A percentile compares a stretch with the other conserved stretches of the same genome.
These are phyloP conservation scores for Alternaria sp. DNA, from an alignment of 2,329 filamentous ascomycete genomes.

Conservation along the genomic window DNA sequence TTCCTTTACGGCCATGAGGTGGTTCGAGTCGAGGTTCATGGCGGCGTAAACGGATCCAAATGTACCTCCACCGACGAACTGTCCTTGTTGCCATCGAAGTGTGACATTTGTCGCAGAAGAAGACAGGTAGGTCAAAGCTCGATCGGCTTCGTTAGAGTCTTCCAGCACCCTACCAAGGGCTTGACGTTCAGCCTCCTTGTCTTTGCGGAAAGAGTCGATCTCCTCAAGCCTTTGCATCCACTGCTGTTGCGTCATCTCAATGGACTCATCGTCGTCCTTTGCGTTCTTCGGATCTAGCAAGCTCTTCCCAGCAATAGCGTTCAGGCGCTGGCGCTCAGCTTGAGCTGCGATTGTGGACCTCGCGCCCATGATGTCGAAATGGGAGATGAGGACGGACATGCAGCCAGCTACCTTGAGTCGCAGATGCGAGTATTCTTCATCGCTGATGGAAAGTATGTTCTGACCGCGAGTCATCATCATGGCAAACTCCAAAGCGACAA, in stretches of 20 bases:
- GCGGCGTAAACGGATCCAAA: constrained; percentile 98
- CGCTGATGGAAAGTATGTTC: constrained; percentile 88
- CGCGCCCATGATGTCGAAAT: constrained; percentile 99
- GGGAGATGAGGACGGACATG: constrained; percentile 96
- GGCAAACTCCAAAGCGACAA: constrained; percentile 91
- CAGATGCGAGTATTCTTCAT: constrained; percentile 84
- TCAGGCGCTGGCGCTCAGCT: constrained; percentile 87
- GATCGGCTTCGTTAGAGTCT: constrained; percentile 93
- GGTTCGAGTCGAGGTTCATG: constrained; percentile 95
- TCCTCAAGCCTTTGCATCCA: constrained; percentile 75
- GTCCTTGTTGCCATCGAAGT: constrained; percentile 97
- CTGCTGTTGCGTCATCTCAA: constrained; percentile 75
- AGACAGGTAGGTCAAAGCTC: constrained; percentile 90
- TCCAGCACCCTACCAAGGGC: constrained; percentile 90
- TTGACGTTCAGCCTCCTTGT: constrained; percentile 84
- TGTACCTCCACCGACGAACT: constrained; percentile 94
- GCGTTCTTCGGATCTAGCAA: constrained; percentile 78
- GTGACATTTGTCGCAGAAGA: constrained; percentile 95
- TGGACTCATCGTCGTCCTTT: constrained; percentile 85
- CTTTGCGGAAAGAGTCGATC: constrained; percentile 79
- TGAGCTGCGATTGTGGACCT: constrained; percentile 92
- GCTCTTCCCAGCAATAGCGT: constrained; percentile 78
- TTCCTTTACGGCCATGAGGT: constrained; percentile 98
- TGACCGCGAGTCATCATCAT: constrained; percentile 97
- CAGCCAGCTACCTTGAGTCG: constrained; percentile 92